Base-by-base conservation (phyloP, 2,329 filamentous ascomycete genomes). In the Ophiosphaerella narmari region DNA sequence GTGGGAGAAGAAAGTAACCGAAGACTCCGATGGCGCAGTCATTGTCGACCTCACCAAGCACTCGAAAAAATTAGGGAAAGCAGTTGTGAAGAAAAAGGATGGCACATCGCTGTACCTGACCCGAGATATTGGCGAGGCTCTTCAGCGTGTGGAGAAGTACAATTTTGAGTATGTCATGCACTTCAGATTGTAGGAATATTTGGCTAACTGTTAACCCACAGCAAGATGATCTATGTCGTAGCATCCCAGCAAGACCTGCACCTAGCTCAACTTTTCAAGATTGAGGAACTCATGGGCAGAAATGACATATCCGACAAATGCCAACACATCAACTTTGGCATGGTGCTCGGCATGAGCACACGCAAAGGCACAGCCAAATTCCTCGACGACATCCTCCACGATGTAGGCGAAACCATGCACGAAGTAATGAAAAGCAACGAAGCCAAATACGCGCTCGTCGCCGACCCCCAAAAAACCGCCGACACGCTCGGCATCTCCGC, bases 401-500 rank as follows among this genome's bases (percentile, higher is more conserved):
- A 76, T 37, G 91, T 95, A 7, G 90, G 85, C 61, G 93, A 97
- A 47, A 90, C 92, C 76, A 99, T 99, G 94, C 93, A 97, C 80
- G 90, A 96, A 54, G 90, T 95, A 43, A 99, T 99, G 94, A 85
- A 80, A 75, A 88, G 88, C 78, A 97, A 97, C 74, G 82, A 89
- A 65, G 81, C 83, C 68, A 99, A 99, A 80, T 99, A 97, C 75
- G 78, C 85, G 48, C 91, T 97, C 75, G 87, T 99, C 16, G 89
- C 87, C 67, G 81, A 97, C 72, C 93, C 93, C 0, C 86, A 85
- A 46, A 82, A 84, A 46, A 89, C 87, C 8, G 91, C 94, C 54
- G 94, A 97, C 76, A 90, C 84, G 9, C 83, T 97, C 3, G 94
- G 93, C 57, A 97, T 97, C 70, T 92, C 89, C 58, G 88, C 89